Evolutionary conservation across 306 rosid species (phyloP).

Genomic region (Arachis stenosperma): DNA sequence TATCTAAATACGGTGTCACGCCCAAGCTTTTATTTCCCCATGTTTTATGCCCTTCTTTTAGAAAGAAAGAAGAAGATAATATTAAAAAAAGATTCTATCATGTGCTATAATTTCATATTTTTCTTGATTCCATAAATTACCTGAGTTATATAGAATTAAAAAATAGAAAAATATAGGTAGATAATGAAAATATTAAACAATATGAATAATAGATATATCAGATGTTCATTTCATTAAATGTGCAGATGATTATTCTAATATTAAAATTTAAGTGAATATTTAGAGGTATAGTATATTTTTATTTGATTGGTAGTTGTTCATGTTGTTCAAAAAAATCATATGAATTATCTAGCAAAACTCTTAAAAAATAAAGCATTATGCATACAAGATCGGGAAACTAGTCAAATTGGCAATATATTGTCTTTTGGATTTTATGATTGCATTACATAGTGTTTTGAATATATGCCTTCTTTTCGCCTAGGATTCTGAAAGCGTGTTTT

Average conservation of each 20-base stretch:
- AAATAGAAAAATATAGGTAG: neutral
- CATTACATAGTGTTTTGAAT: neutral
- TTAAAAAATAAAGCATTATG: conserved; percentile 22
- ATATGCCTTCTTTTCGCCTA: conserved; percentile 3
- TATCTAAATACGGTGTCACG: neutral
- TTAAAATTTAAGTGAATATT: too few species aligned
- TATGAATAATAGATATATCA: too few species aligned
- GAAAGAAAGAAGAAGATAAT: too few species aligned
- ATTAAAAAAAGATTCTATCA: neutral
- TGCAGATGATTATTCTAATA: too few species aligned
- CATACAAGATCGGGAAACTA: conserved; percentile 9
- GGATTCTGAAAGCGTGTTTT: neutral
- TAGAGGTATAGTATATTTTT: too few species aligned
- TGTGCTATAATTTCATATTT: neutral
- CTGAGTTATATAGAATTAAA: conserved; percentile 6
- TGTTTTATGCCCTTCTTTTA: neutral
- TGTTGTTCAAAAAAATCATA: too few species aligned
- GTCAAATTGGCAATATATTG: conserved; percentile 30
- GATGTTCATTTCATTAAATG: too few species aligned
- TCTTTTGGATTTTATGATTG: neutral
- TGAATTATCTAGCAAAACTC: too few species aligned
- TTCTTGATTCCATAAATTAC: conserved; percentile 20
- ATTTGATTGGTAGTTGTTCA: too few species aligned
- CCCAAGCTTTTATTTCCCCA: too few species aligned
- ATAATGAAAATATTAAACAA: too few species aligned